Base-by-base conservation (phyloP, 257 asterid genomes). In the Capsicum rhomboideum region DNA sequence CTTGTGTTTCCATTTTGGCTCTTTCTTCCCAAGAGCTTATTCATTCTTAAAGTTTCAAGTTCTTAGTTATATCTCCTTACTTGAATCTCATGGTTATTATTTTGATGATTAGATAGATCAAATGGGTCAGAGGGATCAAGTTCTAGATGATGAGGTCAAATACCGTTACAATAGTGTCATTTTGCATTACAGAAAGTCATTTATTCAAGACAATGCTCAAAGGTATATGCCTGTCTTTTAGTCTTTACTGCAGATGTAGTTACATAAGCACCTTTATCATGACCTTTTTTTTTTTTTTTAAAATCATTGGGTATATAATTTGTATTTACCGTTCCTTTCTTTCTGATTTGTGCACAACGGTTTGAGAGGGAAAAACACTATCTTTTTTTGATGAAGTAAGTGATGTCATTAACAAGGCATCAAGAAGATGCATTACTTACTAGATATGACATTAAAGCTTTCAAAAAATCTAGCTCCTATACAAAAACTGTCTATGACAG, bases 161-260 rank as follows among this genome's bases (percentile, higher is more conserved):
- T 92, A 87, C 85, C 98, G 98, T 44, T 96, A 96, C 90, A 92
- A 92, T 87, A 94, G 90, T 74, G 97, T 94, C 86, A 96, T 96
- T 90, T 84, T 90, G 88, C 99, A 96, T 91, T 96, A 96, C 91
- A 89, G 95, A 86, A 96, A 96, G 86, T 96, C 99, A 56, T 96
- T 94, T 89, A 93, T 96, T 86, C 99, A 93, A 87, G 99, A 96
- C 79, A 94, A 94, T 89, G 99, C 98, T 82, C 99, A 96, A 88
- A 94, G 99, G 99, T 96, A 90, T 49, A 23, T 74, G 59, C n/a
- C 40, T 79, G 67, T 52, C 72, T 49, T 66, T 46, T n/a, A 68
- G 12, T 80, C 71, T 69, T 54, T 82, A 31, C 10, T 26, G 61
- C 50, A 50, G 64, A 31, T 77, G 82, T 77, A 77, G 82, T 28